phyloP scores from a whole-genome alignment of 108 stramenopile genomes.

The Fragilariopsis cylindrus region DNA sequence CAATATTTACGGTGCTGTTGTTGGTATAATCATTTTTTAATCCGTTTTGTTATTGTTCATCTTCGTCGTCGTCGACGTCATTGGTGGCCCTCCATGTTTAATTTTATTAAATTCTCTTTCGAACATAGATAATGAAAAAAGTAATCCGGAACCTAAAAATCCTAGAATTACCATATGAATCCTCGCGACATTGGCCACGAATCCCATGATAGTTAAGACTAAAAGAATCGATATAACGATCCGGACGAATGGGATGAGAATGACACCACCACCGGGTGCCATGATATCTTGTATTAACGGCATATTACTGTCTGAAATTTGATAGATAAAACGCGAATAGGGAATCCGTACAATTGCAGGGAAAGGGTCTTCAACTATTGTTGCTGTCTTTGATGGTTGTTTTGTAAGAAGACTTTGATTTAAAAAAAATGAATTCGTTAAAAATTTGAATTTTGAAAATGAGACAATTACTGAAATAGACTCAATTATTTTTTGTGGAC shows the following conservation, averaged over 20 bases:
- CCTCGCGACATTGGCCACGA: conserved; percentile 69
- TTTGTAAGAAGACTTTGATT: too few species aligned
- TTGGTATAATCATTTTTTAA: conserved; percentile 18
- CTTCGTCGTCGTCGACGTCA: conserved; percentile 3
- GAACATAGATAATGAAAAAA: conserved; percentile 76
- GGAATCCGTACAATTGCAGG: too few species aligned
- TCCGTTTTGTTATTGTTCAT: conserved; percentile 49
- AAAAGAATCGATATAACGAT: conserved; percentile 67
- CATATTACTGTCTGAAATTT: not conserved
- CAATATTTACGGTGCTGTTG: too few species aligned
- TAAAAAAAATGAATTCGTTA: too few species aligned
- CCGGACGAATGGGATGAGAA: conserved; percentile 83
- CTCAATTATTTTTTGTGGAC: too few species aligned
- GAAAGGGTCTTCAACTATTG: too few species aligned
- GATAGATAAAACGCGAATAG: not conserved
- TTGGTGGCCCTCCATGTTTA: conserved; percentile 30
- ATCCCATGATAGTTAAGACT: conserved; percentile 52
- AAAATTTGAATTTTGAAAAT: too few species aligned
- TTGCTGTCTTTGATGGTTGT: too few species aligned
- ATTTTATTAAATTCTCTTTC: conserved; percentile 79
- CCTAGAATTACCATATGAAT: conserved; percentile 87
- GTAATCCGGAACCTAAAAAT: conserved; percentile 63
- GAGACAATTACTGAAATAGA: too few species aligned
- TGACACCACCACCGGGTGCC: conserved; percentile 82
- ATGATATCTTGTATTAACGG: conserved; percentile 68